Evolutionary conservation across 2,329 filamentous ascomycete genomes (phyloP), one percentile per base, ranked within the genome.

Genomic region (Delphinella strobiligena): DNA sequence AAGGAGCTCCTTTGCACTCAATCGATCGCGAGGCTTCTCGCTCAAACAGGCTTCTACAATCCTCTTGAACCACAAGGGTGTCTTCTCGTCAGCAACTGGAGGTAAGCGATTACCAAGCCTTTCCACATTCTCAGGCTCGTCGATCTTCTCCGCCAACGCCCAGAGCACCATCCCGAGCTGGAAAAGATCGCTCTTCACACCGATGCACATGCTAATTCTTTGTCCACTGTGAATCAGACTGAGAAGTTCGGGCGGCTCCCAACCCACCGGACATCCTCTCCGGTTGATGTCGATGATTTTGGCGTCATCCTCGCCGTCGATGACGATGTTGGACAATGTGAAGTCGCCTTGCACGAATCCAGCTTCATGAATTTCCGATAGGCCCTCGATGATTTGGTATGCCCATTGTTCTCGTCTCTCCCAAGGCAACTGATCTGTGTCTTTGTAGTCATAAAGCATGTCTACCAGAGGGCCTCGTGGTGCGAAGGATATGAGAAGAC

Each of bases 231-330:
- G 80, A 45, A 96, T 86, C 40, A 96, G 75, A 4, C 75, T 74
- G 12, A 80, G 81, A 41, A 93, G 82, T 61, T 98, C 91, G 4
- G 91, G 91, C 2, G 91, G 88, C 50, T 98, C 91, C 91, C 91
- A 98, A 17, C 89, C 89, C 4, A 96, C 84, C 0, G 91, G 91
- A 53, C 91, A 98, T n/a, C 91, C 91, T 51, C 91, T 74, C 40
- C 91, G 75, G 63, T 98, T 98, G 64, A 98, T 95, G 60, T 98
- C 91, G 54, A 98, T 98, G 49, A 98, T 96, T 53, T 93, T 89
- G 7, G 89, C 91, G 54, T 95, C 74, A 54, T 87, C 80, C 32
- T 82, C 63, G 10, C 72, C 71, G 58, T 96, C 86, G 52, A 98
- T 82, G 45, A 98, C 91, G 48, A 98, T 93, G 56, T 98, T 98